Conservation (phyloP, 371 early-diverging fungal species). For the Saksenaea vasiformis region DNA sequence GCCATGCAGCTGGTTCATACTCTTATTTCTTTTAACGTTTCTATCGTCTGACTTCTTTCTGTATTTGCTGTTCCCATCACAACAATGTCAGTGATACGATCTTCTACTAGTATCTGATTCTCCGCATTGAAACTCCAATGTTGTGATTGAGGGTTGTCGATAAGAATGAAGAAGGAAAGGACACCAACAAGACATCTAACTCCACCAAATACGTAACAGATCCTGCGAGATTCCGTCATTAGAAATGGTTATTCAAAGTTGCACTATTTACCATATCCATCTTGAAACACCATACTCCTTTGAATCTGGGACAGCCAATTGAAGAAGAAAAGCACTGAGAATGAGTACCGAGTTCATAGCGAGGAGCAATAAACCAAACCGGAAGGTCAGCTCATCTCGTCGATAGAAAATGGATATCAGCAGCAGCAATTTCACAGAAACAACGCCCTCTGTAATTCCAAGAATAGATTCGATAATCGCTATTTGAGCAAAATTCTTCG, state of each 20-base stretch:
- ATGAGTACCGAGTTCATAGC: conserved; percentile 16
- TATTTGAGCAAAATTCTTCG: conserved; percentile 27
- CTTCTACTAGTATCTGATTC: conserved; percentile 25
- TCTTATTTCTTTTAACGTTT: conserved; percentile 22
- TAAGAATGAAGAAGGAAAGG: conserved; percentile 20
- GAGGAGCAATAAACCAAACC: conserved; percentile 24
- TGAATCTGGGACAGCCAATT: conserved; percentile 59
- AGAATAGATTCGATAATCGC: conserved; percentile 28
- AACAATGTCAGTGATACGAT: conserved; percentile 22
- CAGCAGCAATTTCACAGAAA: conserved; percentile 31
- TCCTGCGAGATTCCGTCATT: conserved; percentile 8
- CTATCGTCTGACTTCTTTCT: conserved; percentile 22
- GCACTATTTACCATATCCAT: conserved; percentile 52
- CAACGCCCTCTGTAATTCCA: conserved; percentile 38
- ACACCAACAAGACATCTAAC: conserved; percentile 12
- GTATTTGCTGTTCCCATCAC: conserved; percentile 18
- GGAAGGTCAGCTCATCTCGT: conserved; percentile 29
- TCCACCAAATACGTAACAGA: conserved; percentile 23
- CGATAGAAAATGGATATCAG: conserved; percentile 33
- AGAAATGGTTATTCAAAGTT: background rate
- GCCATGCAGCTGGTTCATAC: conserved; percentile 27
- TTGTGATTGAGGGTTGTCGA: conserved; percentile 25
- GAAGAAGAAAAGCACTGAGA: conserved; percentile 23
- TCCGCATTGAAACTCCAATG: conserved; percentile 18
- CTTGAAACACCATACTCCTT: conserved; percentile 37